Percentiles rank a stretch among this genome's conserved stretches.
These are phyloP conservation scores for Pleurotus tuber-regium DNA, from an alignment of 768 basidiomycete species.

Conservation along the genomic window DNA sequence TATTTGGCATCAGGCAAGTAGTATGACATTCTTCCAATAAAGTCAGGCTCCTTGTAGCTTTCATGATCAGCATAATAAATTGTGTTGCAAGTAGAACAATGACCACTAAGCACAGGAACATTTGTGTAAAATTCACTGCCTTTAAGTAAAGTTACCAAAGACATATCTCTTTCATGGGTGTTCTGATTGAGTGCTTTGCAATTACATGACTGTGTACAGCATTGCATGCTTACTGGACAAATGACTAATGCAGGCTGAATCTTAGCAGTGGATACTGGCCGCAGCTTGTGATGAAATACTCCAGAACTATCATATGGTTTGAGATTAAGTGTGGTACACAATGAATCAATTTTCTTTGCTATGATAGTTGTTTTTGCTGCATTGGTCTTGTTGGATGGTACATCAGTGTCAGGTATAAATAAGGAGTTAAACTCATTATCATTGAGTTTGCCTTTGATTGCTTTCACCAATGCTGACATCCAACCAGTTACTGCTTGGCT, in stretches of 20 bases:
- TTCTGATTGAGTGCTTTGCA: background rate
- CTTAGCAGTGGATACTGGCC: background rate
- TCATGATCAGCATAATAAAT: constrained; percentile 21
- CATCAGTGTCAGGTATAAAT: background rate
- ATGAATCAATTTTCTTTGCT: background rate
- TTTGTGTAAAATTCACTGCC: too few relatives aligned
- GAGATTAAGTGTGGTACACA: background rate
- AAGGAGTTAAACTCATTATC: background rate
- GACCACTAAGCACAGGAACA: constrained; percentile 15
- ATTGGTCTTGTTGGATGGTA: too few relatives aligned
- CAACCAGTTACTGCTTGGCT: background rate
- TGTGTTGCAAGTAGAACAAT: constrained; percentile 15
- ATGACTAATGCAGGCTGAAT: background rate
- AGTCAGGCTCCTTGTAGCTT: background rate
- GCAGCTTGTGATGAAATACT: background rate
- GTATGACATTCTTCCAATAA: background rate
- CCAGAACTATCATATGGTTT: background rate
- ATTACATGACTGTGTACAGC: background rate
- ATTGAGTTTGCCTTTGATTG: background rate
- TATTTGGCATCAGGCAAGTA: constrained; percentile 15
- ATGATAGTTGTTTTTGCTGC: too few relatives aligned
- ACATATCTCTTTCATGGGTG: background rate
- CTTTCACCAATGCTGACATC: background rate
- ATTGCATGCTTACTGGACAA: background rate
- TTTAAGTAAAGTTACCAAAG: background rate